phyloP scores from a whole-genome alignment of 495 filamentous ascomycete genomes.

The Daldinia concentrica region DNA sequence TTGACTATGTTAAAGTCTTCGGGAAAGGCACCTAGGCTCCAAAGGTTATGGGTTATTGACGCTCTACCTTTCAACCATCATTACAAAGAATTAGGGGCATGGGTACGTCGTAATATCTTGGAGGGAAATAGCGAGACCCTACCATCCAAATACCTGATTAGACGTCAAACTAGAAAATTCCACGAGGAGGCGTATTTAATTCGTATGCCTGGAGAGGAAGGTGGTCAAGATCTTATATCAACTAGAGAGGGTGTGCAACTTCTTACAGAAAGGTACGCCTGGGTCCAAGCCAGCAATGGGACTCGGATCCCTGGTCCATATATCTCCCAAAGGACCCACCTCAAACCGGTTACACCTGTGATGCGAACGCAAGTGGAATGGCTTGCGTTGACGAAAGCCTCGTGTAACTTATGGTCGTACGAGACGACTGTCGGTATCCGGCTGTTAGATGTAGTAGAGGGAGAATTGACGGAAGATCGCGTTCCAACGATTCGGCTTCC shows the following conservation, averaged over 20 bases:
- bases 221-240: constrained; percentile 1
- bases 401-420: too few relatives aligned
- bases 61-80: not conserved
- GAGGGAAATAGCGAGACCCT: not conserved
- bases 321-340: not conserved
- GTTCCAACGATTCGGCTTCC: too few relatives aligned
- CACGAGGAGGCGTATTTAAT: not conserved
- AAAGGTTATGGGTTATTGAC: constrained; percentile 9
- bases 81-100: not conserved
- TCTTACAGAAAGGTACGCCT: constrained; percentile 1
- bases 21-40: not conserved
- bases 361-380: not conserved
- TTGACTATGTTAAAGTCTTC: not conserved
- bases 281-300: constrained; percentile 4
- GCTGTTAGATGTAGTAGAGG: too few relatives aligned
- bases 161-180: too few relatives aligned
- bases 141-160: too few relatives aligned
- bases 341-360: not conserved
- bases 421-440: too few relatives aligned
- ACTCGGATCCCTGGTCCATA: not conserved
- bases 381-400: not conserved
- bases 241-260: constrained; percentile 1
- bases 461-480: too few relatives aligned
- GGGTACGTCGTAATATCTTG: constrained; percentile 9
- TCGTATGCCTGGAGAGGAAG: not conserved